A percentile compares a stretch with the other conserved stretches of the same genome.
Conservation (phyloP, 176 grass and related monocot species). For the Oryza meyeriana region DNA sequence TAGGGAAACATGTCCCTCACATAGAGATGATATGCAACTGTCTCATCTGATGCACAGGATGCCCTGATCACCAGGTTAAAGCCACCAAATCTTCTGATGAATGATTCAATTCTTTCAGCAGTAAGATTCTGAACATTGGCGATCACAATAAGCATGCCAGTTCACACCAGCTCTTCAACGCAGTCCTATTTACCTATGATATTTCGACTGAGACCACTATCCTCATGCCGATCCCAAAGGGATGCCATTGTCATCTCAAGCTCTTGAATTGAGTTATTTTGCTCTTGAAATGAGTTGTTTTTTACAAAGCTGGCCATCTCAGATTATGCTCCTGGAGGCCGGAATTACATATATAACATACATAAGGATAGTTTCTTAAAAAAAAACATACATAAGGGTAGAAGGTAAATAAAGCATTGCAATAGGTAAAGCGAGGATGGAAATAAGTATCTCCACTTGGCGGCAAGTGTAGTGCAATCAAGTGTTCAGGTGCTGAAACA, state of each 20-base stretch:
- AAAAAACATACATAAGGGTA: not conserved
- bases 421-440: not conserved
- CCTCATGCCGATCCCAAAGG: no score
- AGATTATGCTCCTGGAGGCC: not conserved
- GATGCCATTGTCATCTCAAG: not conserved
- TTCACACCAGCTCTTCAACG: no score
- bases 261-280: not conserved
- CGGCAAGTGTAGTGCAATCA: not conserved
- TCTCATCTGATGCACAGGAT: no score
- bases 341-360: not conserved
- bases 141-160: no score
- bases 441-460: not conserved
- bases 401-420: constrained; percentile 9
- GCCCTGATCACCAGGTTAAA: no score
- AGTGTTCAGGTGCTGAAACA: constrained; percentile 58
- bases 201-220: no score
- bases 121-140: no score
- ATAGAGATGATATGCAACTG: no score
- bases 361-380: not conserved
- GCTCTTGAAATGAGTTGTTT: not conserved
- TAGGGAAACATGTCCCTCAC: no score
- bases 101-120: no score
- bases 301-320: not conserved
- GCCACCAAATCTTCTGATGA: no score
- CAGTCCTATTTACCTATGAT: no score